Base-by-base conservation (phyloP, 2,329 filamentous ascomycete genomes). In the Xylaria sp. region DNA sequence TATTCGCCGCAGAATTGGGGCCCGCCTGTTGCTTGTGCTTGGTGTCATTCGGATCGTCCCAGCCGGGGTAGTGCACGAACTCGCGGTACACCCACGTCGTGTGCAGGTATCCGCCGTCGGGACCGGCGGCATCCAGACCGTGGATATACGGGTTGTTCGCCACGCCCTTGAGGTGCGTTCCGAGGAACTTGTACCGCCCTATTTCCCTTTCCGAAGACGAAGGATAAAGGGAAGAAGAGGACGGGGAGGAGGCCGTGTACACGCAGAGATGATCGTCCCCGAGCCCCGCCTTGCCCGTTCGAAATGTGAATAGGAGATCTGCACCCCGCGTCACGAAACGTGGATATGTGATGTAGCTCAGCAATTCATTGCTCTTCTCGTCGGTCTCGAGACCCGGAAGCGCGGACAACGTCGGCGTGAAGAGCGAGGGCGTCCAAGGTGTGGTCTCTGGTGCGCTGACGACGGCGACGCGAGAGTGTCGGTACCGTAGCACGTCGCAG, bases 91-190 rank as follows among this genome's bases (percentile, higher is more conserved):
- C 83, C 81, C 82, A 83, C 1, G 80, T 82, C 19, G 78, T 76
- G 68, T 79, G 78, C 1, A 84, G 74, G 12, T 72, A 73, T 1
- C 65, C 68, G 33, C 66, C 65, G 28, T 73, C 51, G 12, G 55
- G 33, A n/a, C n/a, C n/a, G 5, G 58, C 70, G 33, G 72, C 74
- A 63, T 77, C 78, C 47, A 84, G 72, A 9, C 82, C 82, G 70
- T 84, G 81, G 68, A 83, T 78, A 70, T 84, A 84, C 1, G 82
- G 81, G 70, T 82, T 84, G 71, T 80, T 83, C 43, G 75, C 71
- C 23, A 79, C 69, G 31, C 82, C 82, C 74, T 94, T 86, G 77
- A 79, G 79, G 52, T 73, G 70, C 60, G 72, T 74, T 66, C 76
- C 78, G 0, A 75, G 78, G n/a, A 71, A 73, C 11, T 67, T 71